Conservation (phyloP, 805 yeast species). For the Starmerella riodocensis region DNA sequence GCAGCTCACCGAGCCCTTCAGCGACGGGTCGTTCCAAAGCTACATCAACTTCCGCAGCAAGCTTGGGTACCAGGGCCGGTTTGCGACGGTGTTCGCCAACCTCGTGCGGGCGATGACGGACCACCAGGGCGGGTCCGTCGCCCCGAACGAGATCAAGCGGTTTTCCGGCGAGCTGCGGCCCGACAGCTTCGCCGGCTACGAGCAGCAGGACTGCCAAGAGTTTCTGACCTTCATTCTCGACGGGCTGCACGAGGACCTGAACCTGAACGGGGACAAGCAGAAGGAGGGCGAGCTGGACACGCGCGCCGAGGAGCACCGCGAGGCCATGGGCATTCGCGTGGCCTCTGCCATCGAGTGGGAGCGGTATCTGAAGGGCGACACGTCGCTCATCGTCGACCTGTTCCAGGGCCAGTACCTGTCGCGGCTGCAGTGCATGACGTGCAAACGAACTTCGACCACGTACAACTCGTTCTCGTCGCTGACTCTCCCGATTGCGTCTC, state of each 20-base stretch:
- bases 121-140: constrained; percentile 32
- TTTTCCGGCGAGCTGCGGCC: constrained; percentile 52
- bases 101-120: constrained; percentile 39
- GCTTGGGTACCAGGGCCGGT: constrained; percentile 67
- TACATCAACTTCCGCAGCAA: constrained; percentile 61
- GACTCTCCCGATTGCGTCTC: constrained; percentile 49
- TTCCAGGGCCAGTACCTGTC: constrained; percentile 85
- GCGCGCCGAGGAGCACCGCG: constrained; percentile 62
- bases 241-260: constrained; percentile 71
- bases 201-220: constrained; percentile 80
- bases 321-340: constrained; percentile 55
- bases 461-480: constrained; percentile 70
- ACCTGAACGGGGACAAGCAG: constrained; percentile 44
- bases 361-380: constrained; percentile 62
- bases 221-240: constrained; percentile 64
- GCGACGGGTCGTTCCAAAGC: constrained; percentile 44
- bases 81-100: constrained; percentile 56
- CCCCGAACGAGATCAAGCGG: constrained; percentile 53
- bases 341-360: constrained; percentile 92
- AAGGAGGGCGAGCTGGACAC: constrained; percentile 47
- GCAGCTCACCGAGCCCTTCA: constrained; percentile 48
- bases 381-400: constrained; percentile 63
- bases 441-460: constrained; percentile 70
- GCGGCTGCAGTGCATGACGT: constrained; percentile 57
- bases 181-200: constrained; percentile 46